phyloP scores from a whole-genome alignment of 768 basidiomycete species.

The Trametes cubensis region DNA sequence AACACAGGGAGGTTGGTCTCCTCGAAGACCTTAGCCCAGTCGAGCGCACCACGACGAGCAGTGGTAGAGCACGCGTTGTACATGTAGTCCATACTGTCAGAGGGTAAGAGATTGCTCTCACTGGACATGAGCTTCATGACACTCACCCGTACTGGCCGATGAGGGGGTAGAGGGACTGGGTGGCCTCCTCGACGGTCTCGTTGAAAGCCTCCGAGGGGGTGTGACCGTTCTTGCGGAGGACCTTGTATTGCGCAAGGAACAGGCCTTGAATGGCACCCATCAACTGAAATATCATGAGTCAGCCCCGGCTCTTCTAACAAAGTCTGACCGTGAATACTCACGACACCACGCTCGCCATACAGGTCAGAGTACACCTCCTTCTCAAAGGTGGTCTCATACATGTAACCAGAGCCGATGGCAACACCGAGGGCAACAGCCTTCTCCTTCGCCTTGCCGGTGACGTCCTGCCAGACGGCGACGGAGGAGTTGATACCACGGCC shows the following conservation, averaged over 20 bases:
- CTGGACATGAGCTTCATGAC: neutral
- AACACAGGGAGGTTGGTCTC: conserved; percentile 94
- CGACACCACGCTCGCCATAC: conserved; percentile 99
- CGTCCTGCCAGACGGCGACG: conserved; percentile 95
- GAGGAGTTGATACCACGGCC: conserved; percentile 97
- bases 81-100: conserved; percentile 95
- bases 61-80: conserved; percentile 99
- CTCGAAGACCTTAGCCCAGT: conserved; percentile 98
- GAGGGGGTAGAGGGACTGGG: conserved; percentile 95
- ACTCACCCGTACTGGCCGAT: conserved; percentile 90
- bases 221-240: conserved; percentile 96
- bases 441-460: conserved; percentile 96
- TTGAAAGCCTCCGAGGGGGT: conserved; percentile 98
- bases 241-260: conserved; percentile 98
- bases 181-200: conserved; percentile 99
- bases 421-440: conserved; percentile 95
- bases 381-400: conserved; percentile 99
- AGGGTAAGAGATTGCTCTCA: neutral
- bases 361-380: conserved; percentile 99
- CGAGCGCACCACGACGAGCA: conserved; percentile 96
- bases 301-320: neutral
- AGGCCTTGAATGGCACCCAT: conserved; percentile 99
- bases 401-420: conserved; percentile 93
- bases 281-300: conserved; percentile 51
- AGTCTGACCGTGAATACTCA: conserved; percentile 48